Evolutionary conservation across 2,329 filamentous ascomycete species (phyloP), one percentile per base, ranked within the genome.

Genomic region (Colletotrichum sp.): DNA sequence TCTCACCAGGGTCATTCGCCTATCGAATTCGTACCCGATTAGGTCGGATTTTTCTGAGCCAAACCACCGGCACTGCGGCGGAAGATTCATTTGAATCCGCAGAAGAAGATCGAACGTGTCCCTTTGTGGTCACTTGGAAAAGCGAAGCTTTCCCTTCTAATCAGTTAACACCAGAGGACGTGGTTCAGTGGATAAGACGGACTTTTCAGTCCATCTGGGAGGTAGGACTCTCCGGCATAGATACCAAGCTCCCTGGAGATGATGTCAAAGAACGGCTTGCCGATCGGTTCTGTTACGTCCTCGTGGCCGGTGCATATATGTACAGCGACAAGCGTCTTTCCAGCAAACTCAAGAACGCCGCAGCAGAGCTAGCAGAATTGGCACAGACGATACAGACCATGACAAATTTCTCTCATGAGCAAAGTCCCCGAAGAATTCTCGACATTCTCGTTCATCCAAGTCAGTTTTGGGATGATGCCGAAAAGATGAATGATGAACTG

Each of bases 171-270:
- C 39, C 18, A 44, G 18, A 3, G 18, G 39, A 44, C 39, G 39
- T 44, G 18, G 9, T 10, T 6, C 18, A 44, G 39, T 44, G 39
- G 39, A 44, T n/a, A n/a, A 44, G 9, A 44, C 39, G 5, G 9
- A 44, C 39, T 44, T 44, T 44, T 3, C 39, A n/a, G 18, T 44
- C 18, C 9, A n/a, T 44, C 5, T 44, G 39, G 39, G 39, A n/a
- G 39, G 5, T 6, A 10, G 5, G 5, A 44, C 18, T 44, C 5
- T 44, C 39, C 5, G 5, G 5, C 18, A 10, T 44, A 5, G 1
- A 44, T n/a, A 6, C 8, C 1, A 10, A n/a, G 3, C 5, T n/a
- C 9, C 9, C 0, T 12, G 39, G 5, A 6, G 39, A 4, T 12
- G 18, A 3, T 18, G 5, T n/a, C 39, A 44, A n/a, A 44, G 18